phyloP scores from a whole-genome alignment of 495 filamentous ascomycete genomes.

The Antarctomyces pellizariae region DNA sequence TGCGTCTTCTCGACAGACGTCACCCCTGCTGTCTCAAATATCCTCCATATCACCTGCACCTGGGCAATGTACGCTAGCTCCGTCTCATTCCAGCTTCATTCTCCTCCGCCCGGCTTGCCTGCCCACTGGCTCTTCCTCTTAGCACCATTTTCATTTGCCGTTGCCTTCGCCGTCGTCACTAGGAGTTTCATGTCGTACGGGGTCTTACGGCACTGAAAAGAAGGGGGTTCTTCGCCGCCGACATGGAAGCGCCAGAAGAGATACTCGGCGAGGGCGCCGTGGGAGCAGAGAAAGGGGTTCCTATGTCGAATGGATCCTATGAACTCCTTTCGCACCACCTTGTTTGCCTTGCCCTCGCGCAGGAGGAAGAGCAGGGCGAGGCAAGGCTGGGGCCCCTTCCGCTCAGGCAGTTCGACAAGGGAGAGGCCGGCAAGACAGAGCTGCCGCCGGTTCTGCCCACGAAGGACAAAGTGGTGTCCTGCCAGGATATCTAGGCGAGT shows the following conservation, averaged over 20 bases:
- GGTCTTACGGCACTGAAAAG: not conserved
- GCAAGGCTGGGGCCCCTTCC: not conserved
- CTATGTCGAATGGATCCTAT: conserved; percentile 1
- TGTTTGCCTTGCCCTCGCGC: conserved; percentile 2
- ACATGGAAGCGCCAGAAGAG: conserved; percentile 2
- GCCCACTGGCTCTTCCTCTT: too few species aligned
- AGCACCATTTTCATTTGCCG: too few species aligned
- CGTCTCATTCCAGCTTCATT: too few species aligned
- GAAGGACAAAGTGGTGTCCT: conserved; percentile 2
- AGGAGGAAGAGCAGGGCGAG: not conserved
- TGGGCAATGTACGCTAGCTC: too few species aligned
- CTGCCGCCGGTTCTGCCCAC: conserved; percentile 1
- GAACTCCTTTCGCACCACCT: conserved; percentile 2
- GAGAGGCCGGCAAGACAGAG: conserved; percentile 1
- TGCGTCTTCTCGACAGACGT: too few species aligned
- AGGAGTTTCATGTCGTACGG: conserved; percentile 3
- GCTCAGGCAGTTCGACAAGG: not conserved
- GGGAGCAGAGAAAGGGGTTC: not conserved
- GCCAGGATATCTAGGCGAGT: not conserved
- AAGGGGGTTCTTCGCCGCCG: not conserved
- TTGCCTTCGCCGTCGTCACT: too few species aligned
- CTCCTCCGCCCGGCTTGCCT: too few species aligned
- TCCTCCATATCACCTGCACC: too few species aligned
- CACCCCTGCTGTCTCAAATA: too few species aligned
- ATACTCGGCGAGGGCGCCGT: conserved; percentile 1